Evolutionary conservation across 2,329 filamentous ascomycete species (phyloP).

Genomic region (Plenodomus tracheiphilus): DNA sequence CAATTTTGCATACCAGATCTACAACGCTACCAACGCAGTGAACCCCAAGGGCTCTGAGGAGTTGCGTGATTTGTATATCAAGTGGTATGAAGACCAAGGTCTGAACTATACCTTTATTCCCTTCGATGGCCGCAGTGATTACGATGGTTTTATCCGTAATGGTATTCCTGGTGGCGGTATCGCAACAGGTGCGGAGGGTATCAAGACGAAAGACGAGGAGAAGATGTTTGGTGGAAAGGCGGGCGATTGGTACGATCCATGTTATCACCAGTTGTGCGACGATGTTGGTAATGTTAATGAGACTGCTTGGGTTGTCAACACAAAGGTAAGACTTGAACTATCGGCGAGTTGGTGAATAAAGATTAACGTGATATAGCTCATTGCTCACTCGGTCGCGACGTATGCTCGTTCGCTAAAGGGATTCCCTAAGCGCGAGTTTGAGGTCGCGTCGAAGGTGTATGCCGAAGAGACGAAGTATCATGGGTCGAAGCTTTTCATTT

Average conservation of each 20-base stretch:
- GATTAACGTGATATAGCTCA: constrained; percentile 39
- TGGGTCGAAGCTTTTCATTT: constrained; percentile 41
- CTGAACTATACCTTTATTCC: constrained; percentile 45
- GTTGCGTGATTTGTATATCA: constrained; percentile 43
- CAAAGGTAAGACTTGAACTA: constrained; percentile 29
- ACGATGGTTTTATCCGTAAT: constrained; percentile 47
- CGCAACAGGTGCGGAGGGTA: constrained; percentile 47
- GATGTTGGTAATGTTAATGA: constrained; percentile 44
- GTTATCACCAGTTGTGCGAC: constrained; percentile 48
- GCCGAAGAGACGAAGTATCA: constrained; percentile 33
- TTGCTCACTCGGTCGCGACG: constrained; percentile 43
- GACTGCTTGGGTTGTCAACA: constrained; percentile 45
- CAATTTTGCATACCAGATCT: constrained; percentile 47
- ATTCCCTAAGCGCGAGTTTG: constrained; percentile 36
- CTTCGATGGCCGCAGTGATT: constrained; percentile 48
- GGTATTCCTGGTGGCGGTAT: constrained; percentile 48
- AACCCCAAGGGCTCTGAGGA: constrained; percentile 45
- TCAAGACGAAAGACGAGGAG: constrained; percentile 46
- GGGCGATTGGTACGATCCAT: constrained; percentile 45
- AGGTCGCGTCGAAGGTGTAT: constrained; percentile 23
- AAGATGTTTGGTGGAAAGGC: constrained; percentile 44
- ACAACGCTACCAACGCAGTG: constrained; percentile 44
- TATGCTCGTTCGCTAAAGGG: constrained; percentile 41
- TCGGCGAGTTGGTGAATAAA: too few species aligned
- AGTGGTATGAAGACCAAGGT: constrained; percentile 42